phyloP scores from a whole-genome alignment of 495 filamentous ascomycete genomes.

The Penicillium angulare region DNA sequence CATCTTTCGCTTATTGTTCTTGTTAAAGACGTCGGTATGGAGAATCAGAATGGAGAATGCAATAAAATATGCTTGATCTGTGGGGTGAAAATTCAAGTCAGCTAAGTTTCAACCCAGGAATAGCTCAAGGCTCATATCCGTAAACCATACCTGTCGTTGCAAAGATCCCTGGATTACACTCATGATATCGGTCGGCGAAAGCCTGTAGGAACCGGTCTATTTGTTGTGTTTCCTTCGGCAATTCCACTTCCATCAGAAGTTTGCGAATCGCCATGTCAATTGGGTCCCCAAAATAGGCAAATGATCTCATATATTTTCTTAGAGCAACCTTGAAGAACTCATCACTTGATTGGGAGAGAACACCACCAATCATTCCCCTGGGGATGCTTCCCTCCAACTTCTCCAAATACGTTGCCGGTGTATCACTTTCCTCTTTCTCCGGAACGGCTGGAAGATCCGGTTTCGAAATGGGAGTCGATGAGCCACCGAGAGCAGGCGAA shows the following conservation, averaged over 20 bases:
- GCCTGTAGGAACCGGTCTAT: slow-evolving; percentile 92
- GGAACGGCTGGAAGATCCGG: slow-evolving; percentile 68
- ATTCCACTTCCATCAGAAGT: slow-evolving; percentile 91
- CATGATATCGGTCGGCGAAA: slow-evolving; percentile 95
- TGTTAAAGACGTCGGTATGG: slow-evolving; percentile 98
- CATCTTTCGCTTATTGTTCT: slow-evolving; percentile 99
- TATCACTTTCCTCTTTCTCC: slow-evolving; percentile 81
- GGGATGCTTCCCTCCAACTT: slow-evolving; percentile 77
- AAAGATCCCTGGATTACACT: slow-evolving; percentile 98
- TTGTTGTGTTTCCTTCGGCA: slow-evolving; percentile 97
- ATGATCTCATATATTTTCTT: slow-evolving; percentile 91
- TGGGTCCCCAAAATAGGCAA: slow-evolving; percentile 91
- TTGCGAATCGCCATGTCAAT: slow-evolving; percentile 98
- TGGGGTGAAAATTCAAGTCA: too few species aligned
- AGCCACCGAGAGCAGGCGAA: slow-evolving; percentile 49
- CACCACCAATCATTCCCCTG: slow-evolving; percentile 73
- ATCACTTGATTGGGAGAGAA: slow-evolving; percentile 80
- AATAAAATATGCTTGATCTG: slow-evolving; percentile 94
- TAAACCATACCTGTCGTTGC: slow-evolving; percentile 60
- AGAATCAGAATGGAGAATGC: slow-evolving; percentile 95
- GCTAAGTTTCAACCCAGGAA: too few species aligned
- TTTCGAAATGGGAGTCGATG: slow-evolving; percentile 69
- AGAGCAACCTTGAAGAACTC: slow-evolving; percentile 78
- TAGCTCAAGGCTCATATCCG: too few species aligned
- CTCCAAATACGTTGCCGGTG: slow-evolving; percentile 82